Conservation (phyloP, 2,329 filamentous ascomycete species). For the Epichloe gansuensis region DNA sequence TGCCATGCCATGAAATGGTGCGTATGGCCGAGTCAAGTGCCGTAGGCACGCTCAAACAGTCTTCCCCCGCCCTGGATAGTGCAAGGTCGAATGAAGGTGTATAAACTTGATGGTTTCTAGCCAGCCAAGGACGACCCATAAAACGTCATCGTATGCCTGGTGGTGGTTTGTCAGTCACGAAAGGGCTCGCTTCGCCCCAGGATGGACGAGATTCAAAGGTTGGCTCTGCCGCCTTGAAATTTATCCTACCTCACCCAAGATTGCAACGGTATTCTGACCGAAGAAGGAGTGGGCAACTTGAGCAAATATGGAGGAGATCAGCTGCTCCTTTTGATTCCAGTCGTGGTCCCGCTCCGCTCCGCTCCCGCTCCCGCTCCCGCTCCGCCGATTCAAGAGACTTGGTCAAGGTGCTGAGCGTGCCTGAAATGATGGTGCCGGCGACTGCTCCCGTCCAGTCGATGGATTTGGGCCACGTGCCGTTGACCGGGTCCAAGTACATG, state of each 20-base stretch:
- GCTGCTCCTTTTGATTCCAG: slow-evolving; percentile 52
- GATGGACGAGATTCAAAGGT: background rate
- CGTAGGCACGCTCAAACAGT: slow-evolving; percentile 5
- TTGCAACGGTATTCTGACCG: slow-evolving; percentile 64
- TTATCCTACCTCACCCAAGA: slow-evolving; percentile 44
- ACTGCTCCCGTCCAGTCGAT: slow-evolving; percentile 95
- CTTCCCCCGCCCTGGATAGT: slow-evolving; percentile 33
- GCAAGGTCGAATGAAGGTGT: slow-evolving; percentile 50
- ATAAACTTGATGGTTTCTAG: slow-evolving; percentile 71
- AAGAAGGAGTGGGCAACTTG: slow-evolving; percentile 73
- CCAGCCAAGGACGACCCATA: slow-evolving; percentile 93
- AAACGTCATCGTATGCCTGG: slow-evolving; percentile 82
- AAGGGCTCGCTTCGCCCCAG: background rate
- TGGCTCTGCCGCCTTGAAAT: background rate
- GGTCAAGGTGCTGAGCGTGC: slow-evolving; percentile 59
- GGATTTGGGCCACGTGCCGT: slow-evolving; percentile 70
- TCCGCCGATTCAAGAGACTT: slow-evolving; percentile 34
- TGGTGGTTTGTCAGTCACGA: background rate
- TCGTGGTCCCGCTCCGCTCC: slow-evolving; percentile 22
- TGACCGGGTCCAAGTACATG: slow-evolving; percentile 63
- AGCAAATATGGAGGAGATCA: slow-evolving; percentile 72
- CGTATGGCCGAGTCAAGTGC: slow-evolving; percentile 10
- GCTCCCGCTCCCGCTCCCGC: slow-evolving; percentile 18
- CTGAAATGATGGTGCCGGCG: slow-evolving; percentile 65
- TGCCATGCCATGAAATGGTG: slow-evolving; percentile 57